Percentiles rank a stretch among this genome's conserved stretches.
These are phyloP conservation scores for Pichia cactophila DNA, from an alignment of 1,139 yeast genomes.

Conservation along the genomic window DNA sequence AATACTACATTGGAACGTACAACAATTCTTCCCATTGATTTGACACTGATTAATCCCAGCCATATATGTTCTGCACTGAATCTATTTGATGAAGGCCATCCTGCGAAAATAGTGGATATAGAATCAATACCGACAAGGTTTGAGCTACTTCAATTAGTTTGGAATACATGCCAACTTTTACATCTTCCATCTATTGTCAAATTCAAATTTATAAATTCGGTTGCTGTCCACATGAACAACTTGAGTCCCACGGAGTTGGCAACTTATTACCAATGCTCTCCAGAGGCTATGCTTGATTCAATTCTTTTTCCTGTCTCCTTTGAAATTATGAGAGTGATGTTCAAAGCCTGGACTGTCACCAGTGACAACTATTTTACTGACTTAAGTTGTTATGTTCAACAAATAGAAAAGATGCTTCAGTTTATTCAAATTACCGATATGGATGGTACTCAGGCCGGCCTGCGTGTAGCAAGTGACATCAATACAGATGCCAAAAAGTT, in stretches of 20 bases:
- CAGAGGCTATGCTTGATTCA: too few relatives aligned
- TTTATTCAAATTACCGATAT: neutral
- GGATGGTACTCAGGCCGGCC: neutral
- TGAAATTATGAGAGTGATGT: constrained; percentile 4
- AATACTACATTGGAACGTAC: neutral
- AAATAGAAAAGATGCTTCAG: constrained; percentile 2
- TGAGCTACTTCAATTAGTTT: constrained; percentile 1
- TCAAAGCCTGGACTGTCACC: constrained; percentile 4
- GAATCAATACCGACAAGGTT: constrained; percentile 8
- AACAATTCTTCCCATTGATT: constrained; percentile 7
- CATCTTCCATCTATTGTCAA: neutral
- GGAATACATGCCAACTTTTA: constrained; percentile 2
- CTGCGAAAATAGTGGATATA: constrained; percentile 3
- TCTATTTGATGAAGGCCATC: neutral
- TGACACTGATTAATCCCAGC: neutral
- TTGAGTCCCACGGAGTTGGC: constrained; percentile 5
- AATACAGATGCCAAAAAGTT: constrained; percentile 1
- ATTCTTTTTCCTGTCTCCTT: constrained; percentile 5
- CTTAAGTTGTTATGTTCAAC: neutral
- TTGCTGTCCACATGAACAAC: constrained; percentile 1
- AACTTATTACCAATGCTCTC: neutral
- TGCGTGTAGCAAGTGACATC: neutral
- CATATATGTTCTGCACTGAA: neutral
- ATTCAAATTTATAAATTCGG: neutral
- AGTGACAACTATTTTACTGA: neutral